Percentiles rank a stretch among this genome's conserved stretches.
phyloP scores from a whole-genome alignment of 108 stramenopile species.

The Nannochloropsis gaditana region DNA sequence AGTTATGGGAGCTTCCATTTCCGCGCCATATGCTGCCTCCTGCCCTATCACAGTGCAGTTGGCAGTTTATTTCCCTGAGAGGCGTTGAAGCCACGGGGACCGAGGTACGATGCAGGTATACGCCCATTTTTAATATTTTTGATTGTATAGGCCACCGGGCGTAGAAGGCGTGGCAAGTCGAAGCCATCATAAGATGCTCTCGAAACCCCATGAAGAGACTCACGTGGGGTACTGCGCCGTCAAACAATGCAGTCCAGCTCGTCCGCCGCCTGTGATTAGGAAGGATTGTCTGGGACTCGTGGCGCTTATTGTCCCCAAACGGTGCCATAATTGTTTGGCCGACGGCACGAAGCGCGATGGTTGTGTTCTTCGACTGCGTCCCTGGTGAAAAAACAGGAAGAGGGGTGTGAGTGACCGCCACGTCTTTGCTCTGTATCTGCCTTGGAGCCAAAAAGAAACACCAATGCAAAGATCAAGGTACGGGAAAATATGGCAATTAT shows the following conservation, averaged over 20 bases:
- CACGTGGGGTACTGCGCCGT: background rate
- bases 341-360: no score
- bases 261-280: background rate
- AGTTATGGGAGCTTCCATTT: background rate
- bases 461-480: no score
- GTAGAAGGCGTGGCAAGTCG: background rate
- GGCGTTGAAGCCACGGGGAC: background rate
- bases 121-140: background rate
- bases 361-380: no score
- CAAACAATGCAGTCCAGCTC: background rate
- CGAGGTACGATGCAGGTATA: background rate
- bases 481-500: no score
- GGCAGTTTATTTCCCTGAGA: background rate
- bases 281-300: no score
- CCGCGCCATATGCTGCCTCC: background rate
- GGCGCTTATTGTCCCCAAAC: no score
- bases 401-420: no score
- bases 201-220: background rate
- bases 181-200: conserved; percentile 11
- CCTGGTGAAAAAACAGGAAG: no score
- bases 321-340: no score
- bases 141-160: background rate
- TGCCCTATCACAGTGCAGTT: background rate
- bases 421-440: no score
- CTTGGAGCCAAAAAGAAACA: no score